Evolutionary conservation across 169 alveolate genomes (phyloP).

Genomic region (Perkinsus olseni): DNA sequence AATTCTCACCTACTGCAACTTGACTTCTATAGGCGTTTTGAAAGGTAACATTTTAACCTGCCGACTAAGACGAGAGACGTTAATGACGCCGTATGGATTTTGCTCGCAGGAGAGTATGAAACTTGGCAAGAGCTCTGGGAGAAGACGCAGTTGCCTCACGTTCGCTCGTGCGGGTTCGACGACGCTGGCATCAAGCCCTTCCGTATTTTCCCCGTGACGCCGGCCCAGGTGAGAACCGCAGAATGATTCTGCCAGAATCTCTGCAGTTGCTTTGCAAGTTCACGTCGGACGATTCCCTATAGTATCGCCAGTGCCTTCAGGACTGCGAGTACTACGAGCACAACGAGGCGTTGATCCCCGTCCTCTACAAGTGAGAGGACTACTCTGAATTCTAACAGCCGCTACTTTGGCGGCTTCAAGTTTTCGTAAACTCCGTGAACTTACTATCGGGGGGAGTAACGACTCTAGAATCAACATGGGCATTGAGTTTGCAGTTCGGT

Average conservation of each 20-base stretch:
- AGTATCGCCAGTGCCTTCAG: neutral
- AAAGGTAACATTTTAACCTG: neutral
- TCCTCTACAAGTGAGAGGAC: neutral
- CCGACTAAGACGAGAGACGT: too few species aligned
- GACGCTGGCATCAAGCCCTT: neutral
- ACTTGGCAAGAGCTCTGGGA: slow-evolving; percentile 8
- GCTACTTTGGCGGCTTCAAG: too few species aligned
- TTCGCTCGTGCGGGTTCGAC: neutral
- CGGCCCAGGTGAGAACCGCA: neutral
- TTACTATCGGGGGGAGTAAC: too few species aligned
- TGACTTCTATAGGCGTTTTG: slow-evolving; percentile 2
- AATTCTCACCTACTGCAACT: slow-evolving; percentile 6
- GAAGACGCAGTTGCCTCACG: neutral
- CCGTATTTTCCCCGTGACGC: neutral
- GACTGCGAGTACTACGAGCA: neutral
- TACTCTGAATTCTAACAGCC: too few species aligned
- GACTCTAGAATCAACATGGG: too few species aligned
- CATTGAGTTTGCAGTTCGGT: too few species aligned
- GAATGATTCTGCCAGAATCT: too few species aligned
- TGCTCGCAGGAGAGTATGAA: neutral
- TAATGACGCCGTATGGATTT: neutral
- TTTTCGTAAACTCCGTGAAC: too few species aligned
- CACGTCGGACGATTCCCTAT: neutral
- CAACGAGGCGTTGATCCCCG: neutral
- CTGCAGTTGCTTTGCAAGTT: too few species aligned